Evolutionary conservation across 2,329 filamentous ascomycete genomes (phyloP), one percentile per base, ranked within the genome.

Genomic region (Lasiodiplodia citricola): DNA sequence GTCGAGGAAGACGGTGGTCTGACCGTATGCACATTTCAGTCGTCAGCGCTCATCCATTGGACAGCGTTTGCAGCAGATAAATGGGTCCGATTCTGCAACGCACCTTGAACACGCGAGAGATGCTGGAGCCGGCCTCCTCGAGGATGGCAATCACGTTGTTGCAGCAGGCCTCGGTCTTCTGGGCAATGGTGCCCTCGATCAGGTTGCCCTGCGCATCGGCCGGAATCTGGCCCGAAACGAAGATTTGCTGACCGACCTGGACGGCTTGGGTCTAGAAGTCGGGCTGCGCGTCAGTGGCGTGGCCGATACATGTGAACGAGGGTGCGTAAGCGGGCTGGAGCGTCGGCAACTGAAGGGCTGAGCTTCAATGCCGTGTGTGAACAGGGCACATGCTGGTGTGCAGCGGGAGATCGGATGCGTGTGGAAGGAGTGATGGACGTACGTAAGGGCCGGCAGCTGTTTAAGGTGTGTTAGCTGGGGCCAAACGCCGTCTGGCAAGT

Each of bases 81-180:
- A 31, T 44, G 7, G 18, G 21, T 35, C 11, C 11, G 55, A 38
- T 21, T 6, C 25, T n/a, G 35, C 18, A 23, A 70, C 72, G 44
- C 68, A 94, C 92, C 87, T 97, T 97, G 83, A 97, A 92, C 57
- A 97, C 91, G 81, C 90, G 92, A 72, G 88, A 82, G 69, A 98
- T 87, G 65, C 87, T 88, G 25, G 92, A 94, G 66, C 92, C 93
- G 28, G 94, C 93, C 74, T 90, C 93, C 70, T 89, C 87, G 64
- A 98, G 88, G 68, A 98, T 93, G 54, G 92, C 92, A 80, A 91
- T 87, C 77, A 97, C 87, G 82, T 96, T 97, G 81, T 91, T 86
- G 82, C 90, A 90, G 84, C 88, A 91, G 75, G 87, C 86, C 72
- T 87, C 87, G 74, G 91, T 92, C 80, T 91, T 88, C 74, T 94